These are phyloP conservation scores for Aspergillus alliaceus DNA, from an alignment of 2,329 filamentous ascomycete genomes.

Conservation along the genomic window DNA sequence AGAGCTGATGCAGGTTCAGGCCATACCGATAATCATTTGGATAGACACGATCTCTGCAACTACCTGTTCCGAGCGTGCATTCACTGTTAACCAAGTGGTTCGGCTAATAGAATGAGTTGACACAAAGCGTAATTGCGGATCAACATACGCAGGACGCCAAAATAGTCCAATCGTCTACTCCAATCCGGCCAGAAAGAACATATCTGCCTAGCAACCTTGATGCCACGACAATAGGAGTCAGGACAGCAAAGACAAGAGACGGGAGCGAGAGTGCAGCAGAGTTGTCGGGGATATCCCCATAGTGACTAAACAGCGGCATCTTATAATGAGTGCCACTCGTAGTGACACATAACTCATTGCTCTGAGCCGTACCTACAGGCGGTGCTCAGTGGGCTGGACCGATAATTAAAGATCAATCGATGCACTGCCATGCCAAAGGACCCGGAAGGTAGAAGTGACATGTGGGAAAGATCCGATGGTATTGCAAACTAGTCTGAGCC, in stretches of 20 bases:
- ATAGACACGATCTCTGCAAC: slow-evolving; percentile 22
- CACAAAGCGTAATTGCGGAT: neutral
- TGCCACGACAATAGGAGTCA: slow-evolving; percentile 20
- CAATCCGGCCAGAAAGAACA: slow-evolving; percentile 15
- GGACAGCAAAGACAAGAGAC: slow-evolving; percentile 20
- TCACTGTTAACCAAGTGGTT: too few relatives aligned
- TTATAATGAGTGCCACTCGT: neutral
- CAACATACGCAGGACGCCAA: slow-evolving; percentile 13
- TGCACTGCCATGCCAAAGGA: too few relatives aligned
- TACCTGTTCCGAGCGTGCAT: slow-evolving; percentile 7
- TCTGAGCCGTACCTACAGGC: neutral
- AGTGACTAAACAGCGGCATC: slow-evolving; percentile 24
- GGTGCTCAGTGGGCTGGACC: neutral
- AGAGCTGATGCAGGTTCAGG: neutral
- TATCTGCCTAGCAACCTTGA: slow-evolving; percentile 16
- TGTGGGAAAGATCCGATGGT: too few relatives aligned
- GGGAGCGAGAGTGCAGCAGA: slow-evolving; percentile 17
- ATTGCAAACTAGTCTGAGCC: too few relatives aligned
- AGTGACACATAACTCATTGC: neutral
- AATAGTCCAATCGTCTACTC: slow-evolving; percentile 22
- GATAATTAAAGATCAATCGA: neutral
- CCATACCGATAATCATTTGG: slow-evolving; percentile 20
- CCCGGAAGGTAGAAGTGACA: too few relatives aligned
- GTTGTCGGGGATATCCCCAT: slow-evolving; percentile 22
- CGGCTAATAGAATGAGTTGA: too few relatives aligned